A percentile compares a stretch with the other conserved stretches of the same genome.
Evolutionary conservation across 257 asterid species (phyloP).

Genomic region (Nemophila menziesii): DNA sequence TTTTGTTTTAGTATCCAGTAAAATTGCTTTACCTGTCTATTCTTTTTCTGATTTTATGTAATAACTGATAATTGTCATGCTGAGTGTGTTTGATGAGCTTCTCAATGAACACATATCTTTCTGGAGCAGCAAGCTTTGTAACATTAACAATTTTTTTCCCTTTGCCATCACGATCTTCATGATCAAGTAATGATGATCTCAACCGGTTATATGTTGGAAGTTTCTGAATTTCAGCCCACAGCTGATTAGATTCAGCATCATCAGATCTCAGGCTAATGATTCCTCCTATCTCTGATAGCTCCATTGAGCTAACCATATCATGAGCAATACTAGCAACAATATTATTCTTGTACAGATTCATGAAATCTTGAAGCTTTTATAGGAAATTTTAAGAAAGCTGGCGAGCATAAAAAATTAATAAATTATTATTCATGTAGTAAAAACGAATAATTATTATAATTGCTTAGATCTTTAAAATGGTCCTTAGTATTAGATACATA

Average conservation of each 20-base stretch:
- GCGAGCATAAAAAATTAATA: too few species aligned
- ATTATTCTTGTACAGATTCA: too few species aligned
- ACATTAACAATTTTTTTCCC: constrained; percentile 36
- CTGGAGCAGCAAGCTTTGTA: constrained; percentile 25
- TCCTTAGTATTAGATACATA: too few species aligned
- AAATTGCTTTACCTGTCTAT: constrained; percentile 24
- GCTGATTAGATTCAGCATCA: constrained; percentile 20
- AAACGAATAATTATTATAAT: too few species aligned
- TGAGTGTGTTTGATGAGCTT: constrained; percentile 38
- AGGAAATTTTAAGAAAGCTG: too few species aligned
- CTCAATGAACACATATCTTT: constrained; percentile 31
- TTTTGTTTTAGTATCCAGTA: too few species aligned
- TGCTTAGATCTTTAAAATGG: too few species aligned
- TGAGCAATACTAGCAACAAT: too few species aligned
- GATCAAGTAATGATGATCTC: constrained; percentile 20
- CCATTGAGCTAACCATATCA: constrained; percentile 18
- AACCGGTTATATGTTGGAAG: constrained; percentile 26
- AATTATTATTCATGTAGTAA: too few species aligned
- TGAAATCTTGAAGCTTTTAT: neutral
- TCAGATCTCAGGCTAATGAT: constrained; percentile 17
- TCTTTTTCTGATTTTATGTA: constrained; percentile 36
- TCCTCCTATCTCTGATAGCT: constrained; percentile 16
- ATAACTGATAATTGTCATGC: constrained; percentile 32
- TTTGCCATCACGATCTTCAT: constrained; percentile 12
- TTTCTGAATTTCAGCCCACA: constrained; percentile 42